Base-by-base conservation (phyloP, 352 stramenopile genomes). In the Phytophthora kernoviae region DNA sequence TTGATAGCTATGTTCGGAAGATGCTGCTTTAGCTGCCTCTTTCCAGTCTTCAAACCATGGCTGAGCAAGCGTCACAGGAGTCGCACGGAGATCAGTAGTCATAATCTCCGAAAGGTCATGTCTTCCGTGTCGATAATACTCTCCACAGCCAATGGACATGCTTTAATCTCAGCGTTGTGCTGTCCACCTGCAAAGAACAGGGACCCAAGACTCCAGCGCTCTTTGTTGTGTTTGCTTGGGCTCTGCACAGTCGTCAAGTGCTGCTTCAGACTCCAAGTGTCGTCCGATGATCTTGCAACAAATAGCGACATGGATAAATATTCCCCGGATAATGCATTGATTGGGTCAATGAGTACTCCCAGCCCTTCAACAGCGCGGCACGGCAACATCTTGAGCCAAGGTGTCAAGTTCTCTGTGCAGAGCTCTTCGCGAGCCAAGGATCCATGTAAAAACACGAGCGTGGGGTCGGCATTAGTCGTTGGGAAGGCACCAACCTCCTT, bases 341-440 rank as follows among this genome's bases (percentile, higher is more conserved):
- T 89, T 0, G 88, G 88, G 39, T 91, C 79, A 40, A 96, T 76
- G 4, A 95, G 78, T 41, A 58, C 54, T 4, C 84, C 85, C 1
- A 96, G 69, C 2, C 88, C 84, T 1, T 74, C 56, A 24, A 88
- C 64, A 5, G 73, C 59, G 14, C 87, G 80, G 45, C 86, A 96
- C 12, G 88, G 88, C 21, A 96, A 71, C 69, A 96, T 83, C 67
- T 96, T 96, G 51, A 96, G 78, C 86, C 84, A 95, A 20, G 88
- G 86, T 42, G 85, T 91, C 32, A 96, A 72, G 54, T 96, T 96
- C 62, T 96, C 88, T 1, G 88, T 95, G 53, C 88, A 96, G 17
- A 94, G 70, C 65, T 94, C 84, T 58, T 96, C 88, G 5, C 86
- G 77, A 5, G 84, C 69, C 17, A 96, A 68, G 42, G 75, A 73